These are phyloP conservation scores for Carpinus fangiana DNA, from an alignment of 306 rosid genomes.

Conservation along the genomic window DNA sequence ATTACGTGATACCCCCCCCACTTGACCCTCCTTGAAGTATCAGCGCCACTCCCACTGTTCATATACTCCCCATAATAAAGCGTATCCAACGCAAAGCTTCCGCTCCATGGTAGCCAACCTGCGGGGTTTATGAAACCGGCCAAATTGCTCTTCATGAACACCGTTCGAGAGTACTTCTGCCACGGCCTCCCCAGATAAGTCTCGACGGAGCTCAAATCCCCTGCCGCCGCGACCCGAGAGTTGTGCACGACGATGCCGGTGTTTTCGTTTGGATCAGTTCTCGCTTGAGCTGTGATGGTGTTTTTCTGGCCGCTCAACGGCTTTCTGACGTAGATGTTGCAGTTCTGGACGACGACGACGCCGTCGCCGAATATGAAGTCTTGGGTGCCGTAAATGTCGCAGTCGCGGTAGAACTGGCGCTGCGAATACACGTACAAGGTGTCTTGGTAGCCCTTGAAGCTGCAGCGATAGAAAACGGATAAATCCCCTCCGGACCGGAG, in stretches of 20 bases:
- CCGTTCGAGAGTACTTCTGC: slow-evolving; percentile 67
- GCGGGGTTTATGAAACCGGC: slow-evolving; percentile 43
- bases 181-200: slow-evolving; percentile 80
- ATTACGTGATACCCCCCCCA: slow-evolving; percentile 73
- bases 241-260: slow-evolving; percentile 65
- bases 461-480: slow-evolving; percentile 67
- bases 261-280: slow-evolving; percentile 73
- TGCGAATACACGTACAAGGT: slow-evolving; percentile 61
- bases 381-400: slow-evolving; percentile 67
- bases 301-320: slow-evolving; percentile 53
- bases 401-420: slow-evolving; percentile 88
- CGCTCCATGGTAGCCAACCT: slow-evolving; percentile 80
- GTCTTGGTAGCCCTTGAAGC: slow-evolving; percentile 83
- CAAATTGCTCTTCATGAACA: slow-evolving; percentile 55
- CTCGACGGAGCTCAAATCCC: slow-evolving; percentile 40
- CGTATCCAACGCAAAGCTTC: slow-evolving; percentile 53
- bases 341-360: slow-evolving; percentile 51
- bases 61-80: slow-evolving; percentile 66
- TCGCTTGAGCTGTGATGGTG: slow-evolving; percentile 66
- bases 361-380: slow-evolving; percentile 83
- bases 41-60: slow-evolving; percentile 66
- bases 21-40: slow-evolving; percentile 54
- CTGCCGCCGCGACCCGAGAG: slow-evolving; percentile 37
- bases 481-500: slow-evolving; percentile 62
- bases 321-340: slow-evolving; percentile 56